A percentile compares a stretch with the other conserved stretches of the same genome.
These are phyloP conservation scores for Oryza coarctata DNA, from an alignment of 176 grass and related monocot species.

Conservation along the genomic window DNA sequence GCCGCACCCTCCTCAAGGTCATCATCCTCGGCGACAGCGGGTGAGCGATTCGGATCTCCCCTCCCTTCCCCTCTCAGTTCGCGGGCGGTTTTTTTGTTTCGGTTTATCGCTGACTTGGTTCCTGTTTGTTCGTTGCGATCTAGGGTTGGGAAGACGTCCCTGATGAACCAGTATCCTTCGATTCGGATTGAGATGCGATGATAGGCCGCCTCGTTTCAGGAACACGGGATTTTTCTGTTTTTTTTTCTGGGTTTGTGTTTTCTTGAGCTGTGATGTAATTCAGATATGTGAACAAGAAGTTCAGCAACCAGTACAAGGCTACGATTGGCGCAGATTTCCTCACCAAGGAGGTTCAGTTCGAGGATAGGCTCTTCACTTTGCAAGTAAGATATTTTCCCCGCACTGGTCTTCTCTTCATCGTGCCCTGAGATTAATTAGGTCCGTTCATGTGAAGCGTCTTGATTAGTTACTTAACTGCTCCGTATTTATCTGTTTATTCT, in stretches of 20 bases:
- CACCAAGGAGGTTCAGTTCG: constrained; percentile 93
- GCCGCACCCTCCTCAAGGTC: constrained; percentile 94
- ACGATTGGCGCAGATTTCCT: constrained; percentile 98
- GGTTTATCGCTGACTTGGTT: constrained; percentile 17
- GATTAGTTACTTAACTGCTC: background rate
- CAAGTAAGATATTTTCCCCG: constrained; percentile 50
- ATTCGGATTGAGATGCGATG: background rate
- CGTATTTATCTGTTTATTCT: background rate
- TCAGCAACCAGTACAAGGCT: constrained; percentile 97
- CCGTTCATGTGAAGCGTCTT: background rate
- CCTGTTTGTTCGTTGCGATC: constrained; percentile 17
- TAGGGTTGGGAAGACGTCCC: constrained; percentile 95
- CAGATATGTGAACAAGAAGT: constrained; percentile 97
- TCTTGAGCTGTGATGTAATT: constrained; percentile 53
- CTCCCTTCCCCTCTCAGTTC: background rate
- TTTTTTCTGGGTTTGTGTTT: constrained; percentile 3
- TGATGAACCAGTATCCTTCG: constrained; percentile 98
- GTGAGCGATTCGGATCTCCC: constrained; percentile 72
- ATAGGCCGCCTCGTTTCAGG: background rate
- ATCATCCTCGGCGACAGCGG: constrained; percentile 99
- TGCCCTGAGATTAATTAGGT: background rate
- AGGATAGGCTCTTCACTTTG: constrained; percentile 87
- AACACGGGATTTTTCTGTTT: background rate
- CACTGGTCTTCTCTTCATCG: background rate
- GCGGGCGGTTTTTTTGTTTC: background rate